Base-by-base conservation (phyloP, 108 stramenopile species). In the Nannochloropsis gaditana region DNA sequence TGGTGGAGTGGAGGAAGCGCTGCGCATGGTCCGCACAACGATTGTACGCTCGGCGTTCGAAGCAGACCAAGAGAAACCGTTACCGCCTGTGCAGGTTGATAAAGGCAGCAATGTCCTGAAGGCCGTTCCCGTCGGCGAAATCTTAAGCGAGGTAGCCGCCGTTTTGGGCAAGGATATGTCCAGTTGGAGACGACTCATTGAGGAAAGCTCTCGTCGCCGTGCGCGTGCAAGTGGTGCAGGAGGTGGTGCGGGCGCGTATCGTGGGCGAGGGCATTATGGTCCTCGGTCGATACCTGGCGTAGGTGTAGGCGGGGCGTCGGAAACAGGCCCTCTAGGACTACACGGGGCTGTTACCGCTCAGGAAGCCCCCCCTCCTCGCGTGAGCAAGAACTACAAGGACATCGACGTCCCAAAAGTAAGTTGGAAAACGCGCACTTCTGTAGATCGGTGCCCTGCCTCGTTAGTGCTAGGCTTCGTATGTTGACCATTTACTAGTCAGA, bases 361-460 rank as follows among this genome's bases (percentile, higher is more conserved):
- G 47, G 47, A 50, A 11, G 47, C 15, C 11, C 11, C 11, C 59
- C 59, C 59, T 15, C 59, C 59, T 15, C 59, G 59, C n/a, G 59
- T 73, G 4, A 73, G 59, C n/a, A 73, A 73, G n/a, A 73, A 73
- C 59, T 73, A 73, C 8, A 73, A 73, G 59, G 59, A 73, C n/a
- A 73, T 73, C n/a, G 59, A 73, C n/a, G 59, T 73, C 19, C 59
- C 59, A 73, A 73, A 73, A n/a, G 59, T 73, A 73, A 73, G 59
- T 15, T 4, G 59, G 2, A 73, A 3, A n/a, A 73, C 19, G 2
- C 19, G n/a, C 59, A 73, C 8, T 73, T 3, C 19, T 3, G 15
- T 73, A n/a, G 19, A 73, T 73, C 19, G 59, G 59, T n/a, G 59
- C 5, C n/a, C 19, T 73, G 59, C n/a, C 19, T 50, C 3, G 59